Base-by-base conservation (phyloP, 2,329 filamentous ascomycete genomes). In the Coleophoma eucalyptorum region DNA sequence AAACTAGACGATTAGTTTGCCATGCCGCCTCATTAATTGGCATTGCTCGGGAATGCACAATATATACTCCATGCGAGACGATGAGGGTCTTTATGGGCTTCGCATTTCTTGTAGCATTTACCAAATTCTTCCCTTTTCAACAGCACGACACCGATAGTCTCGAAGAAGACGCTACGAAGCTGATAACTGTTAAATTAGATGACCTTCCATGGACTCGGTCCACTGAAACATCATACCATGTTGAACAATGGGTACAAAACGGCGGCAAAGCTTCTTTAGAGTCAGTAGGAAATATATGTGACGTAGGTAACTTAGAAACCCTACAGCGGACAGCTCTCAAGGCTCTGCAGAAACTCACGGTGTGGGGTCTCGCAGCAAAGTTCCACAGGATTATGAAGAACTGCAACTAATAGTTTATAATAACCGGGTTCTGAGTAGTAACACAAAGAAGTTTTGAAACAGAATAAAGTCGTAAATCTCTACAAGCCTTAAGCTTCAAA, bases 271-370 rank as follows among this genome's bases (percentile, higher is more conserved):
- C 40, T 18, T 43, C 40, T 18, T 21, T 43, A 12, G 40, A 43
- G 18, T 43, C 43, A 4, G 43, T 45, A n/a, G 43, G 43, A 11
- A 45, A 45, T 45, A 45, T 45, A 20, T 45, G 21, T 31, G 43
- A 45, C 32, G 2, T 11, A 11, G 13, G 20, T 3, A 21, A 31
- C 16, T 20, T 45, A 12, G 43, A 20, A 31, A 12, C 16, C 3
- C 21, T 45, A 16, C 21, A 45, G 20, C 8, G 8, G 16, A 26
- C 12, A 26, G 16, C 43, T 21, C 8, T 45, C 7, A 12, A 45
- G 16, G 32, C 13, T n/a, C 4, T 45, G 26, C 8, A 12, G 4
- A 26, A 31, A 15, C 12, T 45, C 12, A 19, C 12, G 13, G 43
- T 45, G 13, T 45, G 43, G 43, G 43, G 43, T 8, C 16, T 45